Percentiles rank a stretch among this genome's conserved stretches.
These are phyloP conservation scores for Fusarium veterinarium DNA, from an alignment of 2,329 filamentous ascomycete genomes.

Conservation along the genomic window DNA sequence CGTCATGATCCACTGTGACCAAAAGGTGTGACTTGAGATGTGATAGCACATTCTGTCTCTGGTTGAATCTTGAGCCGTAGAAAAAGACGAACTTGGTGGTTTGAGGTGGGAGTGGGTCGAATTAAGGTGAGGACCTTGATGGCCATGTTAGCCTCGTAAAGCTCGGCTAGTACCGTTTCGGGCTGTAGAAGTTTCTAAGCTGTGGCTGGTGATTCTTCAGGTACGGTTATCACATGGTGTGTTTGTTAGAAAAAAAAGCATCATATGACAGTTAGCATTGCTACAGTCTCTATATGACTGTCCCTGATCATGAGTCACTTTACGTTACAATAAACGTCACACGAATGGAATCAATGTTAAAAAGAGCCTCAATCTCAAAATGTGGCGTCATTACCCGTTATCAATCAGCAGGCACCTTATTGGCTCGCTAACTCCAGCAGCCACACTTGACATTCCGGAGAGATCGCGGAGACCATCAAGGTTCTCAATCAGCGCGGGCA, in stretches of 20 bases:
- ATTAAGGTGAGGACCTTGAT: slow-evolving; percentile 48
- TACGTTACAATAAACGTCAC: neutral
- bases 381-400: slow-evolving; percentile 34
- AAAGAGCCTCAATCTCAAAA: slow-evolving; percentile 8
- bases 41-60: neutral
- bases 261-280: neutral
- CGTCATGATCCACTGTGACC: slow-evolving; percentile 11
- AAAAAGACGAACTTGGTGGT: neutral
- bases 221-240: neutral
- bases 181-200: neutral
- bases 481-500: slow-evolving; percentile 36
- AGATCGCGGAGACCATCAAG: slow-evolving; percentile 41
- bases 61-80: neutral
- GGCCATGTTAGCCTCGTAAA: slow-evolving; percentile 32
- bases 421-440: slow-evolving; percentile 28
- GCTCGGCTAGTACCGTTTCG: slow-evolving; percentile 7
- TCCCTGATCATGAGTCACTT: neutral
- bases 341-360: neutral
- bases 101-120: slow-evolving; percentile 39
- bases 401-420: slow-evolving; percentile 1
- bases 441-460: slow-evolving; percentile 30
- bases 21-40: slow-evolving; percentile 1
- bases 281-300: fast-evolving
- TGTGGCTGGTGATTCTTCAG: slow-evolving; percentile 25
- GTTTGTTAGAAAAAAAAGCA: neutral